These are phyloP conservation scores for Sclerotinia sclerotiorum DNA, from an alignment of 2,329 filamentous ascomycete genomes.

Conservation along the genomic window DNA sequence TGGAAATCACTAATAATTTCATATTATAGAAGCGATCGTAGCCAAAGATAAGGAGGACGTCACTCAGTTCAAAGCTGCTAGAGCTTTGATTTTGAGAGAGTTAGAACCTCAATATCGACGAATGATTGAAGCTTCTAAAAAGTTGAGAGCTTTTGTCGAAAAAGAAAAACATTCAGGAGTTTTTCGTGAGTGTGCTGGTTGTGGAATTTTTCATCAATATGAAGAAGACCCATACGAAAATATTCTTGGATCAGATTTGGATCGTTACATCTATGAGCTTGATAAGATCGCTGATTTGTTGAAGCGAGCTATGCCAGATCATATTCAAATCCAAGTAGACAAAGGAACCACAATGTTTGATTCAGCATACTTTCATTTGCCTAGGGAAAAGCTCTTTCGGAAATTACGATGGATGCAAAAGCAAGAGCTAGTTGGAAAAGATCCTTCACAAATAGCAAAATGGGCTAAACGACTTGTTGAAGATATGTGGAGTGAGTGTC, in stretches of 20 bases:
- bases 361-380: background rate
- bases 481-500: slow-evolving; percentile 17
- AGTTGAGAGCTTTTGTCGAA: slow-evolving; percentile 18
- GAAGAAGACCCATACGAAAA: slow-evolving; percentile 14
- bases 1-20: background rate
- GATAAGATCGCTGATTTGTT: slow-evolving; percentile 16
- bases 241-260: slow-evolving; percentile 5
- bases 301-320: slow-evolving; percentile 15
- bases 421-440: background rate
- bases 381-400: slow-evolving; percentile 11
- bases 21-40: background rate
- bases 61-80: slow-evolving; percentile 15
- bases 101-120: slow-evolving; percentile 24
- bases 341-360: slow-evolving; percentile 20
- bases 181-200: slow-evolving; percentile 13
- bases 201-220: slow-evolving; percentile 16
- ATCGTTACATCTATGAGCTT: slow-evolving; percentile 23
- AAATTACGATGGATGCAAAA: slow-evolving; percentile 22
- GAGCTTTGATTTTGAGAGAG: slow-evolving; percentile 9
- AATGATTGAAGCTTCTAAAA: slow-evolving; percentile 16
- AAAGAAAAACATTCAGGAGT: slow-evolving; percentile 9
- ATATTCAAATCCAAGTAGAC: slow-evolving; percentile 4
- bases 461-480: slow-evolving; percentile 19
- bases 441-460: slow-evolving; percentile 3
- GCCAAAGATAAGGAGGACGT: slow-evolving; percentile 16